phyloP scores from a whole-genome alignment of 148 eudicot species.

The Nepenthes mirabilis region DNA sequence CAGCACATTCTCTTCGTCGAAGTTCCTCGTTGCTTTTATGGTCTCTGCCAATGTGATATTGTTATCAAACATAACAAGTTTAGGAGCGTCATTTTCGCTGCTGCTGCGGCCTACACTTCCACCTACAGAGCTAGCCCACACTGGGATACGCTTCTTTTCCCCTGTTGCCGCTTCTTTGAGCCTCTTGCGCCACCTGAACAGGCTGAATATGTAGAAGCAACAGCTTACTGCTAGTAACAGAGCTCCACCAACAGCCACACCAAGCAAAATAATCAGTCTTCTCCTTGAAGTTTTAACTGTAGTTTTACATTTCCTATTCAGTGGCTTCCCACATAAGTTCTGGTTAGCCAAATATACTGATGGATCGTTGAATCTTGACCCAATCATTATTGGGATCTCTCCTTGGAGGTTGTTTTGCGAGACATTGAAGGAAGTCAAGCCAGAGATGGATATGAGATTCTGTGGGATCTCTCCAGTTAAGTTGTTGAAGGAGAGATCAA shows the following conservation, averaged over 20 bases:
- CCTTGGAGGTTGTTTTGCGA: conserved; percentile 56
- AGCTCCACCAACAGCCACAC: conserved; percentile 34
- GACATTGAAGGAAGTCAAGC: conserved; percentile 40
- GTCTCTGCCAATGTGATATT: conserved; percentile 66
- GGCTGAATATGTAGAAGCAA: conserved; percentile 39
- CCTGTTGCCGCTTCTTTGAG: conserved; percentile 25
- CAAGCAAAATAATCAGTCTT: conserved; percentile 32
- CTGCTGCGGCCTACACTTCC: conserved; percentile 43
- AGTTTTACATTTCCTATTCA: conserved; percentile 26
- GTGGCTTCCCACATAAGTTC: conserved; percentile 59
- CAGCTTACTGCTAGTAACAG: conserved; percentile 37
- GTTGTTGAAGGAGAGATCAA: conserved; percentile 60
- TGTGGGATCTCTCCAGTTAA: conserved; percentile 60
- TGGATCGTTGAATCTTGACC: conserved; percentile 35
- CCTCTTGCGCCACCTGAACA: conserved; percentile 57
- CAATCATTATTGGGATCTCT: conserved; percentile 48
- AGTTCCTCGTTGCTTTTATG: conserved; percentile 67
- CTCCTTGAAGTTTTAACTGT: conserved; percentile 18
- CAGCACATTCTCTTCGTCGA: conserved; percentile 76
- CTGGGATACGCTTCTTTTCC: conserved; percentile 67
- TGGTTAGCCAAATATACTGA: conserved; percentile 32
- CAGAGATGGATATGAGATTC: conserved; percentile 26
- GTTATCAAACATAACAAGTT: conserved; percentile 72
- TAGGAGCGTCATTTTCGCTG: conserved; percentile 61
- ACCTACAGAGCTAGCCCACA: conserved; percentile 42